A percentile compares a stretch with the other conserved stretches of the same genome.
These are phyloP conservation scores for Trichothecium roseum DNA, from an alignment of 2,329 filamentous ascomycete species.

Conservation along the genomic window DNA sequence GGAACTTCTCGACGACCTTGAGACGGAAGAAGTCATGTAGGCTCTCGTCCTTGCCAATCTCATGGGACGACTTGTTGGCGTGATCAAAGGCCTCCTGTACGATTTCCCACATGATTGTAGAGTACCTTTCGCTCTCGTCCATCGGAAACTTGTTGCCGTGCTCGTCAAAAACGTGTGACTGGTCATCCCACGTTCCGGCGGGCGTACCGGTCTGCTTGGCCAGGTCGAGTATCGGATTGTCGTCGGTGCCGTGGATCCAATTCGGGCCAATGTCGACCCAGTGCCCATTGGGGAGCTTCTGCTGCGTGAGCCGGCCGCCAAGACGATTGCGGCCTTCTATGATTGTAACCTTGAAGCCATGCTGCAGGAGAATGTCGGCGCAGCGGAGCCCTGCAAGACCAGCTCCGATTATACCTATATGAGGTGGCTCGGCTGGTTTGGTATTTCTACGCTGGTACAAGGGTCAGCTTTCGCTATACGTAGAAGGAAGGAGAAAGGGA, in stretches of 20 bases:
- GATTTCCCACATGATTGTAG: conserved; percentile 54
- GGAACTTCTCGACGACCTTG: conserved; percentile 33
- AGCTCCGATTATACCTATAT: conserved; percentile 59
- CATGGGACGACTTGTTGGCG: conserved; percentile 45
- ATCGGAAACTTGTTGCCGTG: conserved; percentile 38
- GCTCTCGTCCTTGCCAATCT: conserved; percentile 35
- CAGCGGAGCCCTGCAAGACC: conserved; percentile 62
- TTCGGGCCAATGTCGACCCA: conserved; percentile 59
- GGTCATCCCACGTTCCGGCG: conserved; percentile 36
- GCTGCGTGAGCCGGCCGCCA: conserved; percentile 53
- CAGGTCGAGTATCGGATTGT: conserved; percentile 61
- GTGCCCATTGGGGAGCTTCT: conserved; percentile 34
- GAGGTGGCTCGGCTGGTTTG: conserved; percentile 22
- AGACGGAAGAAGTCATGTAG: conserved; percentile 43
- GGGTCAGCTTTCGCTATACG: too few relatives aligned
- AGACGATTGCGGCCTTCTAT: conserved; percentile 58
- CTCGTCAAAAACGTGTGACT: conserved; percentile 46
- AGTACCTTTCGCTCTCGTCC: conserved; percentile 33
- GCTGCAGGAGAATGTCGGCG: conserved; percentile 54
- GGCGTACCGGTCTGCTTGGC: conserved; percentile 49
- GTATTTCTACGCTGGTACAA: too few relatives aligned
- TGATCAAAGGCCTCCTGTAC: conserved; percentile 57
- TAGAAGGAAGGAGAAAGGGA: too few relatives aligned
- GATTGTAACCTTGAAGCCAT: conserved; percentile 58
- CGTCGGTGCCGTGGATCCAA: conserved; percentile 66